Base-by-base conservation (phyloP, 495 filamentous ascomycete genomes). In the Saxophila tyrrhenica region DNA sequence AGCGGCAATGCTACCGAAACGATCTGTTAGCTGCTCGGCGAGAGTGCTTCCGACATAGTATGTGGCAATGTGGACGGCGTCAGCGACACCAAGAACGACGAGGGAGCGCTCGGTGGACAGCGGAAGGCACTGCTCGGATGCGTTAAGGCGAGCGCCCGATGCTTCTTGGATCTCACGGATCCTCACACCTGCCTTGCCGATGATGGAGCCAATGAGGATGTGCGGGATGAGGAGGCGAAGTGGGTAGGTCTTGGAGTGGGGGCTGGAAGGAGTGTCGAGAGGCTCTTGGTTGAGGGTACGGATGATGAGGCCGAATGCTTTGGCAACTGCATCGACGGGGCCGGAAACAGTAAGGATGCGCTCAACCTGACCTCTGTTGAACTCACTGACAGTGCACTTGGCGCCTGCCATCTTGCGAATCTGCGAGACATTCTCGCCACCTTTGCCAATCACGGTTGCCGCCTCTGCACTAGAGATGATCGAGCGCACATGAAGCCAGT, bases 131-230 rank as follows among this genome's bases (percentile, higher is more conserved):
- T 87, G 82, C 62, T 96, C 92, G 1, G 92, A 98, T 32, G 94
- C 92, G 68, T 97, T 98, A 21, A 98, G 83, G 52, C 94, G 85
- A 44, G 92, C 90, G 46, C 94, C 92, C 2, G 92, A 98, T 3
- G 89, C 89, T 64, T 97, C 92, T 70, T 98, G 92, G 59, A 98
- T 98, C 73, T 98, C 92, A 49, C 92, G 90, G 69, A 98, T 98
- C 50, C 92, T 82, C 51, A 87, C 83, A 56, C 92, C 92, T 54
- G 82, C 86, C 72, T 97, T 96, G 65, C 92, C 92, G 70, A 98
- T 98, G 72, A 98, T 96, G 16, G 94, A 95, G 39, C 92, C 92
- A 62, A 98, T 97, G 52, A 98, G 79, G 59, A 97, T 90, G 66
- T 97, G 92, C 20, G 92, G 92, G 58, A 98, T 86, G 51, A 98